Evolutionary conservation across 2,329 filamentous ascomycete genomes (phyloP), one percentile per base, ranked within the genome.

Genomic region (Epichloe coenophiala): DNA sequence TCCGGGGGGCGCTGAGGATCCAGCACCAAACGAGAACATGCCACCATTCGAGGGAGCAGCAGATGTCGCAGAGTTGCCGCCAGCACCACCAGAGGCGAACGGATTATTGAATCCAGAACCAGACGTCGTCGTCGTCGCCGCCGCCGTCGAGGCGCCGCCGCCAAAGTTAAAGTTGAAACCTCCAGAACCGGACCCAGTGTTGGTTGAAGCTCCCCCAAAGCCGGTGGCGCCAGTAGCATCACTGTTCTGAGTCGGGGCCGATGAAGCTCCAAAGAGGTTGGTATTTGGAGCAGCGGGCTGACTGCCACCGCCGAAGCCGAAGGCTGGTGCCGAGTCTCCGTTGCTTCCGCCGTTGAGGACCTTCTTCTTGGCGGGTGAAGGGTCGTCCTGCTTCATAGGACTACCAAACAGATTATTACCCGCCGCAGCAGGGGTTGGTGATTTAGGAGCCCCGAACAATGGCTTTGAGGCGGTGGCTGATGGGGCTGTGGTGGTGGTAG

Each of bases 371-470:
- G 63, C 65, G 12, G 65, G 64, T 3, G 67, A 68, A 6, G 63
- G 60, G 5, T 61, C 64, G 51, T 71, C 67, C 51, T 74, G 67
- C 54, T 72, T 71, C 59, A 74, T 68, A 15, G 66, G 67, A 48
- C 68, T 70, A 35, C 67, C 65, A 56, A 75, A 73, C 53, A 67
- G 51, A 19, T 63, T 58, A 49, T 52, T 57, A 5, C 58, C 48
- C 19, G 60, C 47, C 38, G 59, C 48, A 6, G 61, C 57, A 42
- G 59, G 49, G 5, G 63, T 53, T 5, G 64, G 62, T 31, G 68
- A 67, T 51, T 65, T 66, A 31, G 66, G 61, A 8, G 63, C 57
- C 13, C 63, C 64, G 49, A 73, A 72, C 13, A 69, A 54, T 13
- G 69, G 64, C 56, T 69, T 71, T 13, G 61, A 47, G 19, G 58